Evolutionary conservation across 176 grass and related monocot genomes (phyloP), one percentile per base, ranked within the genome.

Genomic region (Chrysopogon serrulatus): DNA sequence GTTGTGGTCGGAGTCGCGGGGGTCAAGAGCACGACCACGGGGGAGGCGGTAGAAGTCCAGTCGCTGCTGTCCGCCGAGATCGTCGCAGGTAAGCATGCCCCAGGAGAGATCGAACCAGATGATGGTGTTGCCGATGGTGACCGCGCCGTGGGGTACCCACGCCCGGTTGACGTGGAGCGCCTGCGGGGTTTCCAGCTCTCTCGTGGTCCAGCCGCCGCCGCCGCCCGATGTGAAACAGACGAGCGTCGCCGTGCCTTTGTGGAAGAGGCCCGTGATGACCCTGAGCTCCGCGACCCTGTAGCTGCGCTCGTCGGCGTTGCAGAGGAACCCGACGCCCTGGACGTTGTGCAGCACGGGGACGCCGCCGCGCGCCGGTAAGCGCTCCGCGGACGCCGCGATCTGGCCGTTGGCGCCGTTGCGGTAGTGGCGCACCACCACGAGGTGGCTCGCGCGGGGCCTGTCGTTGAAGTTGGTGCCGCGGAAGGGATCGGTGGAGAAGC

Each of bases 71-170:
- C 2, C 8, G 41, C 10, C 41, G 41, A 42, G 41, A 7, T 10
- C 8, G n/a, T 71, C 26, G 40, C 12, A 71, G 40, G 9, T 71
- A 24, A 71, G 40, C n/a, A 71, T 5, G 40, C 68, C 68, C 68
- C 68, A 71, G 5, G 68, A 71, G 68, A 30, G 68, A n/a, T 71
- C 68, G n/a, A 71, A 26, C 41, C 23, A 71, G n/a, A 40, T 28
- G 24, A 71, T 9, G 0, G 3, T 26, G 0, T 1, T 43, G 68
- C 3, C 5, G 13, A 17, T 2, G 40, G 40, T 0, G 5, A 71
- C 2, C n/a, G 27, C 68, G 24, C 41, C 68, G 24, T 3, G 2
- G 68, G 12, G 15, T 2, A 17, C 40, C 23, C 41, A 71, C 1
- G 0, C 13, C 14, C 40, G 68, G 40, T 24, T n/a, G 8, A 10